Base-by-base conservation (phyloP, 192 early-diverging fungal species). In the Linnemannia exigua region DNA sequence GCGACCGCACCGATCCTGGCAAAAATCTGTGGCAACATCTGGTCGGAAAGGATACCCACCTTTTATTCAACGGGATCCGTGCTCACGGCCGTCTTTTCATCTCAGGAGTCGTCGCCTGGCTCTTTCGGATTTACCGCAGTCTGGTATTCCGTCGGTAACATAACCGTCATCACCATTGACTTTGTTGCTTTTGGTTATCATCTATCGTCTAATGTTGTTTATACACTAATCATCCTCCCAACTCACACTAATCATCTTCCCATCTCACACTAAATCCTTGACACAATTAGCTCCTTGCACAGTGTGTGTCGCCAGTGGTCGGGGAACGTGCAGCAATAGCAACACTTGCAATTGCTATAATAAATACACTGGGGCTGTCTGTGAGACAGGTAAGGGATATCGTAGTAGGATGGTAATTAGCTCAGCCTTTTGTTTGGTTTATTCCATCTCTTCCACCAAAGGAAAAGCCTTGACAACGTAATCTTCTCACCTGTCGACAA, bases 291-390 rank as follows among this genome's bases (percentile, higher is more conserved):
- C 76, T 2, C 86, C 86, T 33, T 87, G 86, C 71, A 70, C 79
- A 14, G 50, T 81, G 12, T 87, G 86, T 48, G 68, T 71, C 6
- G 14, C 72, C 1, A 28, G 66, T 25, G 70, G 48, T 14, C 48
- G 86, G 70, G 79, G 79, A 70, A 78, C 75, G 37, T 87, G 86
- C 67, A 87, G 54, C n/a, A 70, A 14, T 44, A 63, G 71, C 28
- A 78, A 80, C 41, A 63, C 66, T 16, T 87, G 86, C 71, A 66
- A 41, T 25, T 87, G 86, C 61, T 31, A 67, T 28, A 74, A 46
- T 46, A 68, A 35, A 67, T 78, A 67, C 66, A 78, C 44, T 19
- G 86, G 86, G 25, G 61, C 80, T 22, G 75, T 78, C 2, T 87
- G 86, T 33, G 86, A 87, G 51, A 12, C 37, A 66, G 79, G 80